Evolutionary conservation across 371 early-diverging fungal species (phyloP).

Genomic region (Mucor velutinosus): DNA sequence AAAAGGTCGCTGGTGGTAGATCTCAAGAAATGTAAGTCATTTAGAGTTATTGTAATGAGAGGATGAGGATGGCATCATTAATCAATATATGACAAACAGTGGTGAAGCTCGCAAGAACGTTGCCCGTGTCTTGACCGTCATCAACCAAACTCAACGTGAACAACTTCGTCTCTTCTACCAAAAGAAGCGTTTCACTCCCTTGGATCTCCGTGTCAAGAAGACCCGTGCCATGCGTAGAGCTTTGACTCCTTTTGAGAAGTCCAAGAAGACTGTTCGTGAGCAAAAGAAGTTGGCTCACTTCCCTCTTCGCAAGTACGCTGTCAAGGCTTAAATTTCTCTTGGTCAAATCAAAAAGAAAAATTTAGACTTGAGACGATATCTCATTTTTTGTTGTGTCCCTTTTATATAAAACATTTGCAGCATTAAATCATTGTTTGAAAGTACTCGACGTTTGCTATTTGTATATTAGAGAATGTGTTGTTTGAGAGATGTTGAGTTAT

Average conservation of each 20-base stretch:
- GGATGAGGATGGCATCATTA: no score
- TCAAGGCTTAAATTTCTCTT: slow-evolving; percentile 73
- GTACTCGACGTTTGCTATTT: not conserved
- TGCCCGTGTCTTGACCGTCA: slow-evolving; percentile 94
- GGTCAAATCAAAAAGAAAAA: not conserved
- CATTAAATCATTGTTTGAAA: not conserved
- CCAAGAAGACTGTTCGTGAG: slow-evolving; percentile 76
- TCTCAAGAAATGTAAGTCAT: slow-evolving; percentile 82
- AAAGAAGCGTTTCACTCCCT: slow-evolving; percentile 89
- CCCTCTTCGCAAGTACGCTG: slow-evolving; percentile 84
- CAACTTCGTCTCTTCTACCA: slow-evolving; percentile 83
- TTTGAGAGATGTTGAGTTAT: no score
- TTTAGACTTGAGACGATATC: slow-evolving; percentile 1
- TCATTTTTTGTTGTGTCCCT: not conserved
- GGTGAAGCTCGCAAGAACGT: slow-evolving; percentile 88
- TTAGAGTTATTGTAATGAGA: no score
- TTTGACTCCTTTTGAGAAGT: slow-evolving; percentile 78
- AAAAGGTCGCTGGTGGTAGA: slow-evolving; percentile 87
- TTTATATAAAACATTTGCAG: not conserved
- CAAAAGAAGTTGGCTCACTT: slow-evolving; percentile 85
- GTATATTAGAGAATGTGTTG: not conserved
- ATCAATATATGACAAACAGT: slow-evolving; percentile 4
- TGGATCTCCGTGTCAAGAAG: slow-evolving; percentile 95
- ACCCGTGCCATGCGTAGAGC: slow-evolving; percentile 96
- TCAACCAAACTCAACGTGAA: slow-evolving; percentile 88